phyloP scores from a whole-genome alignment of 345 rosid species.

The Aquilaria malaccensis region DNA sequence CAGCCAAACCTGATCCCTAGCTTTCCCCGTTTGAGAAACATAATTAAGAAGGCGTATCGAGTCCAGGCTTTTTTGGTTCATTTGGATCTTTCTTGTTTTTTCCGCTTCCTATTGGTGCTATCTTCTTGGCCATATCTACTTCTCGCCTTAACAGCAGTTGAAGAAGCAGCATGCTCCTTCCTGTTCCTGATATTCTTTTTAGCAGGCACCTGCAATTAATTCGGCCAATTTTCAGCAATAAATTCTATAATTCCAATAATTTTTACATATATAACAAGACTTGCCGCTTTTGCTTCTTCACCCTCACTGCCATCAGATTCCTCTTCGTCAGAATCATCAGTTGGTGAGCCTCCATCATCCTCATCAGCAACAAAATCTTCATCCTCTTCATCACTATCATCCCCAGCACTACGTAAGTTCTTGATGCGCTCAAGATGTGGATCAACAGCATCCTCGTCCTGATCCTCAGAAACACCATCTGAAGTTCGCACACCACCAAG shows the following conservation, averaged over 20 bases:
- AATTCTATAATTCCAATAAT: background rate
- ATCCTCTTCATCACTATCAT: constrained; percentile 96
- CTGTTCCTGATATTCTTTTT: constrained; percentile 45
- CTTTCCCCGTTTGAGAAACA: constrained; percentile 72
- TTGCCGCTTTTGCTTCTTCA: constrained; percentile 53
- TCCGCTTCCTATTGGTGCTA: constrained; percentile 67
- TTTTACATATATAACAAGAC: background rate
- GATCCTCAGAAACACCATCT: constrained; percentile 63
- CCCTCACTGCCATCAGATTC: constrained; percentile 51
- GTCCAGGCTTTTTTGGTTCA: constrained; percentile 85
- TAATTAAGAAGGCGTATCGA: constrained; percentile 41
- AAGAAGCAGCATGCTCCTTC: constrained; percentile 51
- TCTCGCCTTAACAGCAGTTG: constrained; percentile 69
- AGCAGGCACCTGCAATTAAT: constrained; percentile 47
- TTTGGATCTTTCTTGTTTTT: constrained; percentile 94
- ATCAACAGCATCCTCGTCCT: constrained; percentile 75
- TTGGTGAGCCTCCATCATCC: constrained; percentile 83
- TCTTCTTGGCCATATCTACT: constrained; percentile 57
- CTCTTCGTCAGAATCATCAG: constrained; percentile 84
- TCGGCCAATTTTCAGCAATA: too few species aligned
- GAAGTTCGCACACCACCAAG: constrained; percentile 49
- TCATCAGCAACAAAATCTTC: constrained; percentile 69
- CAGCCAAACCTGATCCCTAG: constrained; percentile 57
- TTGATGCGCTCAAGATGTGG: constrained; percentile 81
- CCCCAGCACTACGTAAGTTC: constrained; percentile 69